Evolutionary conservation across 805 yeast species (phyloP).

Genomic region (Lachancea lanzarotensis): DNA sequence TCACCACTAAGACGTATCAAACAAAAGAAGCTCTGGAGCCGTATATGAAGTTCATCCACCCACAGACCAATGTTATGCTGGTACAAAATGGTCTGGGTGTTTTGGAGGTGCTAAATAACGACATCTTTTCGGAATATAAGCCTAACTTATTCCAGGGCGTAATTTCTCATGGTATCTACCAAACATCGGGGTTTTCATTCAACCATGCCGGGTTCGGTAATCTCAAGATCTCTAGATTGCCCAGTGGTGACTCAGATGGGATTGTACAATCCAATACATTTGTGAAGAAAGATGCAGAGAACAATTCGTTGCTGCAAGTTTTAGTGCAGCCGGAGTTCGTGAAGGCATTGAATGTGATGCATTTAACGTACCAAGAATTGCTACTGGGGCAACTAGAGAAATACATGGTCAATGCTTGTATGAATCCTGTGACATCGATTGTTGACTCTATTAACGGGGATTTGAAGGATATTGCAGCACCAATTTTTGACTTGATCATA

Average conservation of each 20-base stretch:
- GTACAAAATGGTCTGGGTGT: constrained; percentile 92
- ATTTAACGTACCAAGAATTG: constrained; percentile 41
- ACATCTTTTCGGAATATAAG: constrained; percentile 48
- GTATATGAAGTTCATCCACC: constrained; percentile 42
- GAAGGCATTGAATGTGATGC: constrained; percentile 25
- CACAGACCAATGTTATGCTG: constrained; percentile 55
- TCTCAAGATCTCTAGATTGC: constrained; percentile 52
- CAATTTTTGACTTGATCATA: constrained; percentile 31
- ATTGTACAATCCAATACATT: constrained; percentile 18
- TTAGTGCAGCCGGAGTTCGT: constrained; percentile 23
- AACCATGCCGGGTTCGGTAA: constrained; percentile 71
- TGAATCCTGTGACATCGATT: constrained; percentile 77
- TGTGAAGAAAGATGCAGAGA: constrained; percentile 10
- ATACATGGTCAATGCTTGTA: constrained; percentile 71
- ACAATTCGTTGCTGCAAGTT: constrained; percentile 26
- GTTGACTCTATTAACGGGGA: constrained; percentile 76
- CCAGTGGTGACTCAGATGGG: constrained; percentile 30
- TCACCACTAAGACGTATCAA: constrained; percentile 77
- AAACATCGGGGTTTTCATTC: constrained; percentile 39
- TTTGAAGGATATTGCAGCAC: constrained; percentile 44
- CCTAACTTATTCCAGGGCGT: constrained; percentile 73
- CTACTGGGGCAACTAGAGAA: constrained; percentile 65
- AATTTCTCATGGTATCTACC: constrained; percentile 77
- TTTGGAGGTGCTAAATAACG: constrained; percentile 45
- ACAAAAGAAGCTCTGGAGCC: constrained; percentile 58